Base-by-base conservation (phyloP, 179 eudicot genomes). In the Spinacia oleracea region DNA sequence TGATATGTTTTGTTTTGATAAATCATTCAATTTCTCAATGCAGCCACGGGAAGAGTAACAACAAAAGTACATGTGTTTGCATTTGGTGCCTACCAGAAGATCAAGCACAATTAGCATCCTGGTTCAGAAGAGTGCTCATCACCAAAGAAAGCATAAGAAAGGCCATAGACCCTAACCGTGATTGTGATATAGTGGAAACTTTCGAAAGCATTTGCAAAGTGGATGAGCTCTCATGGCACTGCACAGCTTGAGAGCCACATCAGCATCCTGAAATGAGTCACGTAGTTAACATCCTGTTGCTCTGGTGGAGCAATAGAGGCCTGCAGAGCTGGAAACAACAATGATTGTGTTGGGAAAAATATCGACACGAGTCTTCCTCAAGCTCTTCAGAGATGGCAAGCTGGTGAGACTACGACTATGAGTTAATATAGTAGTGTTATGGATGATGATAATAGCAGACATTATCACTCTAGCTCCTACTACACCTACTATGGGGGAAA, bases 201-300 rank as follows among this genome's bases (percentile, higher is more conserved):
- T 62, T 77, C 18, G 73, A 83, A 7, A 86, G 89, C 73, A 80
- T 84, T 18, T 71, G 74, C 63, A 80, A 84, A 34, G 87, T 84
- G n/a, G 89, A 87, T 0, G 85, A 84, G 67, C 84, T 86, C 0
- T 63, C 89, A 50, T 85, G 85, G 42, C 80, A 86, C 40, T 86
- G 89, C 74, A 86, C 89, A 0, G 67, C 78, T 29, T 79, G 89
- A n/a, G 89, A 86, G 77, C 87, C 89, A 1, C 53, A 6, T 0
- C 87, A 84, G 45, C 83, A 87, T 4, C 89, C 89, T 31, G 87
- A 86, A 50, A 82, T 86, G 87, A 46, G 85, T 70, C 87, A 86
- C 50, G 75, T 76, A 0, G 87, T 87, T n/a, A 84, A 73, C 66
- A 59, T 78, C 1, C 65, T 87, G 14, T 83, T 2, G 86, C 89